These are phyloP conservation scores for Spergularia azorica DNA, from an alignment of 179 eudicot genomes.

Conservation along the genomic window DNA sequence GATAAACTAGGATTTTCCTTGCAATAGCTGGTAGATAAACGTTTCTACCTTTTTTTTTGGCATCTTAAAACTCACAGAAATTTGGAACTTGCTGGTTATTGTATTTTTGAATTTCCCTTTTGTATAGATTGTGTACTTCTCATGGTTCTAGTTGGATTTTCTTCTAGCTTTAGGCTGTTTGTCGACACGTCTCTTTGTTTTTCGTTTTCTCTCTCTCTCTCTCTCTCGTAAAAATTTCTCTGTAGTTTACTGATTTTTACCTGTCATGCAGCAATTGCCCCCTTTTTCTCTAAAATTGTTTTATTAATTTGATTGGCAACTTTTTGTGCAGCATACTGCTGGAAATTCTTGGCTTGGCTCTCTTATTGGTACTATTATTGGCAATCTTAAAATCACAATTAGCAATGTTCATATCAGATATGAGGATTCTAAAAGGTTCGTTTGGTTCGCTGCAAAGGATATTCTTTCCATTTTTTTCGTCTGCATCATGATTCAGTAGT, in stretches of 20 bases:
- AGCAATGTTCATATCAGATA: constrained; percentile 97
- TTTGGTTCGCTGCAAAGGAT: not conserved
- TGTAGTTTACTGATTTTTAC: not conserved
- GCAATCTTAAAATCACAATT: constrained; percentile 95
- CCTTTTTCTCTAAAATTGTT: not conserved
- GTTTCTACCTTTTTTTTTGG: no score
- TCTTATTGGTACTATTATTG: constrained; percentile 85
- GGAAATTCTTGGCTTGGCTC: constrained; percentile 98
- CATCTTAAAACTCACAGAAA: no score
- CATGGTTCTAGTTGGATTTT: not conserved
- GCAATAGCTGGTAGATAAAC: no score
- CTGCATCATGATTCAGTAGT: constrained; percentile 2
- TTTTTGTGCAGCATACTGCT: constrained; percentile 57
- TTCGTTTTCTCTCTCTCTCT: no score
- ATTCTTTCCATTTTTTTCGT: not conserved
- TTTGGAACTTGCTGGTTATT: no score
- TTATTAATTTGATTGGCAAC: not conserved
- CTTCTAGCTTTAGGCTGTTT: not conserved
- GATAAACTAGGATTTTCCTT: no score
- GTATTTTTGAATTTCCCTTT: not conserved
- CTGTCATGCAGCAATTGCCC: no score
- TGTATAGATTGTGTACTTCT: not conserved
- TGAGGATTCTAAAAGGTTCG: constrained; percentile 88
- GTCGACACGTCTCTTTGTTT: not conserved
- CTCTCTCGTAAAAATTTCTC: no score